Conservation (phyloP, 2,329 filamentous ascomycete genomes). For the Trichoderma brevicompactum region DNA sequence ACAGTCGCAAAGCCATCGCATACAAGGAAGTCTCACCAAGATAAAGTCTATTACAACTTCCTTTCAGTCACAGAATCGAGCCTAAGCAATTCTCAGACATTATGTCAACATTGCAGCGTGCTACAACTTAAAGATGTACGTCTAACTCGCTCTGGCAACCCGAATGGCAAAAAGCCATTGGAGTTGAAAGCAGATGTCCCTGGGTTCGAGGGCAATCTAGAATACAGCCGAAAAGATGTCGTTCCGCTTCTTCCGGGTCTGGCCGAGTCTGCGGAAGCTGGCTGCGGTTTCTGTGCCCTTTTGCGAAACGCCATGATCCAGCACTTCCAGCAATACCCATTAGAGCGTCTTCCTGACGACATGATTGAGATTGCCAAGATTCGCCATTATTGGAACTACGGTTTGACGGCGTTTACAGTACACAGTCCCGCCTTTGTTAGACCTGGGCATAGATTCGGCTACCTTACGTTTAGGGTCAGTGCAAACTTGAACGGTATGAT, state of each 20-base stretch:
- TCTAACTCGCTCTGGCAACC: not conserved
- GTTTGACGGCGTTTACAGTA: slow-evolving; percentile 3
- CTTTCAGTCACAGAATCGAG: not conserved
- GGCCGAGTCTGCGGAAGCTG: not conserved
- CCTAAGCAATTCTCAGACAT: not conserved
- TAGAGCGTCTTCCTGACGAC: not conserved
- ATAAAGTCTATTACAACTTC: not conserved
- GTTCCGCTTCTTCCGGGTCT: not conserved
- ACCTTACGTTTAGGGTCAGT: slow-evolving; percentile 12
- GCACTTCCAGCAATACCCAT: not conserved
- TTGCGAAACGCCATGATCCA: slow-evolving; percentile 12
- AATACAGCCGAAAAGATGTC: slow-evolving; percentile 1
- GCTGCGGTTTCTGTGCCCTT: not conserved
- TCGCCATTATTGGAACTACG: slow-evolving; percentile 2
- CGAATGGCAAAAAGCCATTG: not conserved
- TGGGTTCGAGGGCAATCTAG: not conserved
- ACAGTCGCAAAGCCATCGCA: not conserved
- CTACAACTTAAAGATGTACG: not conserved
- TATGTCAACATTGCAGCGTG: slow-evolving; percentile 15
- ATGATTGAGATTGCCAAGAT: not conserved
- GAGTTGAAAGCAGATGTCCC: slow-evolving; percentile 14
- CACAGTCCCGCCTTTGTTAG: slow-evolving; percentile 3
- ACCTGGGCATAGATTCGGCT: not conserved
- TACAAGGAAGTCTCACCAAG: not conserved
- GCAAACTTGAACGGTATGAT: not conserved